phyloP scores from a whole-genome alignment of 176 grass and related monocot genomes.

The Carex littledalei region DNA sequence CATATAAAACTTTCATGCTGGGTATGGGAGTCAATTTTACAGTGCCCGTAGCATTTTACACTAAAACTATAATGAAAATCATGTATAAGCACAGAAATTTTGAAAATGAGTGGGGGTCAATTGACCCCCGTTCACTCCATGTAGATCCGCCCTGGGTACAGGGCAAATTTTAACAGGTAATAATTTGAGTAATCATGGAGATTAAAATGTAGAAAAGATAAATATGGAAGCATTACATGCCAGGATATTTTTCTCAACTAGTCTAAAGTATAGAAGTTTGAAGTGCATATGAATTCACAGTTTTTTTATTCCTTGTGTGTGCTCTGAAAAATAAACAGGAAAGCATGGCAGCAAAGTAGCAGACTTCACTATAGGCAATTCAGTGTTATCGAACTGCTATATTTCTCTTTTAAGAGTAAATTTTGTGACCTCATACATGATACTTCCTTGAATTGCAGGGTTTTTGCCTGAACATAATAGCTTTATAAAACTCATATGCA shows the following conservation, averaged over 20 bases:
- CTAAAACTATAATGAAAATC: no score
- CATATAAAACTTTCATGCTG: no score
- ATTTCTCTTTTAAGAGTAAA: not conserved
- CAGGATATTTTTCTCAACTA: not conserved
- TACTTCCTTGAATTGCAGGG: not conserved
- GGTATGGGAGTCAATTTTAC: no score
- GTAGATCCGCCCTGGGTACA: no score
- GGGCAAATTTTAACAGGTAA: not conserved
- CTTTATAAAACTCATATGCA: not conserved
- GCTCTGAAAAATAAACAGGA: not conserved
- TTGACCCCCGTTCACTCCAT: no score
- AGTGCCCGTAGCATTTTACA: no score
- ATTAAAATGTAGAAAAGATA: not conserved
- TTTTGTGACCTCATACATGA: not conserved
- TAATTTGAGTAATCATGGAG: not conserved
- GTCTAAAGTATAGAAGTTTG: not conserved
- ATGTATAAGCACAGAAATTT: no score
- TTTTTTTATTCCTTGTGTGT: not conserved
- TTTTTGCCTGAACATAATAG: not conserved
- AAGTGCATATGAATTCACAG: not conserved
- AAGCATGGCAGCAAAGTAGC: not conserved
- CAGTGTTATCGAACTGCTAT: not conserved
- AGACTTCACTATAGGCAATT: not conserved
- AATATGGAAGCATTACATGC: not conserved
- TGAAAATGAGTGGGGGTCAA: no score